Evolutionary conservation across 805 yeast species (phyloP), one percentile per base, ranked within the genome.

Genomic region (Maudiozyma pseudohumilis): DNA sequence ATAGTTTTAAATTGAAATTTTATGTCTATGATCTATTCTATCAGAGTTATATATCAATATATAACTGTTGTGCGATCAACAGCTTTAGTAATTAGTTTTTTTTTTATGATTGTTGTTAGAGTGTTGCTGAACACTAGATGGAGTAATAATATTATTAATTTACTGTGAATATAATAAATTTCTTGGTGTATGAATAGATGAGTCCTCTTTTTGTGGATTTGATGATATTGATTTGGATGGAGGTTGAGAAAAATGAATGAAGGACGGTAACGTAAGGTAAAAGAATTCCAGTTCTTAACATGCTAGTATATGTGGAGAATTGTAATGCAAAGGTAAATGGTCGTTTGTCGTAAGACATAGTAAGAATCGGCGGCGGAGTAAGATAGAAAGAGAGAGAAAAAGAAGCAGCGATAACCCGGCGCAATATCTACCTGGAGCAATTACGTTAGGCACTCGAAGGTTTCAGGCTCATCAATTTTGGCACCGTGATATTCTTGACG

Each of bases 401-500:
- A 6, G 16, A 4, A 11, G 29, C 16, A 19, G 13, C 23, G 18
- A 30, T 10, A n/a, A n/a, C n/a, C n/a, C n/a, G n/a, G n/a, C n/a
- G n/a, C n/a, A n/a, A n/a, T n/a, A n/a, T n/a, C n/a, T n/a, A n/a
- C n/a, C n/a, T n/a, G 6, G 20, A 29, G 6, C 12, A 8, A 32
- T 22, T 13, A 16, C 29, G 12, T 38, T 35, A 48, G 25, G 45
- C 43, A 44, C 47, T 44, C 23, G 50, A 46, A 29, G 56, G 48
- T 49, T 46, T 60, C 48, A 47, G 56, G 55, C 48, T 56, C 49
- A 45, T 53, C 35, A 69, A 55, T 40, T 62, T 65, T 18, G 74
- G 72, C 32, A 69, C 53, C 7, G 61, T 60, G 34, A 69, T 54
- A 45, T 65, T 68, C 13, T 59, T 46, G 26, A 57, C 62, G 40